Conservation (phyloP, 371 early-diverging fungal genomes). For the Capillidium heterosporum region DNA sequence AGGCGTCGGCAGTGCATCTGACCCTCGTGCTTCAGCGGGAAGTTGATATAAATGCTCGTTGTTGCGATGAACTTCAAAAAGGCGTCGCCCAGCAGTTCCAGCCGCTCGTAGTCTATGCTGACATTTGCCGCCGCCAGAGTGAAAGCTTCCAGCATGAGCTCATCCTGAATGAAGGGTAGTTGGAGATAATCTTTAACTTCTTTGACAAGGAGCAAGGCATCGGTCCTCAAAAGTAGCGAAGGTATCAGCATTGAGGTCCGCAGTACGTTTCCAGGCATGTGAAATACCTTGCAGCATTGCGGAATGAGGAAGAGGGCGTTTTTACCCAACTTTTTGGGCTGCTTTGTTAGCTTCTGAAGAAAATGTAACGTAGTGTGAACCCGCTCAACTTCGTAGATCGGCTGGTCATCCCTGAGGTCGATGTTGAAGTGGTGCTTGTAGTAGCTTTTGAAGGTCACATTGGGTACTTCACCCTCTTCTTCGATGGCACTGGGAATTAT, state of each 20-base stretch:
- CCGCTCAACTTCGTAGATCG: conserved; percentile 22
- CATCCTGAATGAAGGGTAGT: conserved; percentile 18
- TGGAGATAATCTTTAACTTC: conserved; percentile 28
- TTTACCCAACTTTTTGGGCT: too few relatives aligned
- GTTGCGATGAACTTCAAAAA: conserved; percentile 75
- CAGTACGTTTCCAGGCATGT: conserved; percentile 30
- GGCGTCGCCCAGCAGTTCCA: conserved; percentile 90
- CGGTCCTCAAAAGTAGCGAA: conserved; percentile 44
- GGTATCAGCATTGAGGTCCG: conserved; percentile 34
- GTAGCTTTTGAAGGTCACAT: conserved; percentile 23
- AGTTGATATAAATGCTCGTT: conserved; percentile 51
- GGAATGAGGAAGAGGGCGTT: conserved; percentile 11
- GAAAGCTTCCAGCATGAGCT: conserved; percentile 47
- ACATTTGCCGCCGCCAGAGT: conserved; percentile 47
- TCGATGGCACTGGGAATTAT: conserved; percentile 11
- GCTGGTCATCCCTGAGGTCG: conserved; percentile 21
- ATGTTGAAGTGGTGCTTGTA: conserved; percentile 20
- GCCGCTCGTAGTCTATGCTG: conserved; percentile 73
- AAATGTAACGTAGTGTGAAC: conserved; percentile 4
- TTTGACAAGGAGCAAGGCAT: conserved; percentile 31
- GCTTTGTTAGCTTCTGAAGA: too few relatives aligned
- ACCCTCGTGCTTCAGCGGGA: conserved; percentile 66
- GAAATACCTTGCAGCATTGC: conserved; percentile 25
- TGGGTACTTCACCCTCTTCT: conserved; percentile 18
- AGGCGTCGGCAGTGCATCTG: conserved; percentile 50